Evolutionary conservation across 306 rosid species (phyloP), one percentile per base, ranked within the genome.

Genomic region (Fagus sylvatica): DNA sequence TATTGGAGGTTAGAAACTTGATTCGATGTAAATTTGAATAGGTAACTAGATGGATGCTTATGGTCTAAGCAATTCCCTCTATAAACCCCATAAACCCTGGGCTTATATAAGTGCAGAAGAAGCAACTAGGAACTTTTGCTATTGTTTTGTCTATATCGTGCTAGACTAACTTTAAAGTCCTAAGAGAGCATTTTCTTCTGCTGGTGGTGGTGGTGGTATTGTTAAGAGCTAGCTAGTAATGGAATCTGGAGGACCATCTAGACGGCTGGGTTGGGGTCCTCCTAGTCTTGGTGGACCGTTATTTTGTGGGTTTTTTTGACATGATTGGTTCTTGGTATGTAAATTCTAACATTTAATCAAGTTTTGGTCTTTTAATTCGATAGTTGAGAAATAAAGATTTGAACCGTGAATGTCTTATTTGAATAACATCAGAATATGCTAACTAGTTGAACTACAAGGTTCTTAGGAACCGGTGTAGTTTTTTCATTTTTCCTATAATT

Each of bases 261-360:
- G 2, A 56, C 65, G 82, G 4, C 88, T 88, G 0, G 87, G 82
- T 0, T n/a, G n/a, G n/a, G 91, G 91, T 1, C 88, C 81, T n/a
- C n/a, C n/a, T n/a, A n/a, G n/a, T n/a, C n/a, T n/a, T 2, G 78
- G 81, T 0, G 70, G 30, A 3, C 74, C 71, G 57, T 33, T 84
- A 43, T 87, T 83, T 19, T 82, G 89, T 42, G n/a, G 93, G 89
- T 19, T 51, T 83, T 77, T 85, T 82, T 61, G 81, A 87, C 55
- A 1, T 43, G 13, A 68, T 87, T 53, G 76, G 76, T 70, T 71
- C 93, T 51, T 89, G 93, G 93, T 87, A 84, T 48, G 84, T 74
- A 54, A n/a, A 74, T 61, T 19, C 40, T 22, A 7, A 30, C 4
- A 17, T 32, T 7, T 46, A 10, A n/a, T n/a, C n/a, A n/a, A 46